Base-by-base conservation (phyloP, 1,284 basidiomycete genomes). In the Pseudozyma hubeiensis region DNA sequence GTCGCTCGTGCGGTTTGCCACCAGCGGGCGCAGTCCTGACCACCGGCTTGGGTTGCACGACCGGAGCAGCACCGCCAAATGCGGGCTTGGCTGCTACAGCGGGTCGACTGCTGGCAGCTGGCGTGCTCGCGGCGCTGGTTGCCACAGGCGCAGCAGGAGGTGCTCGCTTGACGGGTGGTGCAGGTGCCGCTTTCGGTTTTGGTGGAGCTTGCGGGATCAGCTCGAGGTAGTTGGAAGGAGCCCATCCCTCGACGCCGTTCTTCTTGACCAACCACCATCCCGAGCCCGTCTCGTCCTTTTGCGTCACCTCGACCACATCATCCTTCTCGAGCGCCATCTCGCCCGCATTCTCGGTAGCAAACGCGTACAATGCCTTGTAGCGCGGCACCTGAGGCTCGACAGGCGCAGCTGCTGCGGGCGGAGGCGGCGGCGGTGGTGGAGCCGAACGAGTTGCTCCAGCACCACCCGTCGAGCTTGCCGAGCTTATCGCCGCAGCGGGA, bases 251-350 rank as follows among this genome's bases (percentile, higher is more conserved):
- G 24, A 87, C 85, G 0, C 89, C 89, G 59, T 88, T 89, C 86
- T 93, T 95, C 87, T 92, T 93, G 53, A 98, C 91, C 45, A 98
- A 88, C 94, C 96, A 98, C 96, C 96, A 99, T 2, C 88, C 87
- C 30, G 70, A 71, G 10, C 66, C 72, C 16, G 57, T 76, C 31
- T 70, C 60, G 92, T 97, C 94, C 86, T 97, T 94, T 86, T 97
- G 91, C 54, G 95, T 87, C 13, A 99, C 88, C 85, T 98, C 94
- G 2, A 98, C 92, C 4, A 93, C 68, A 65, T 98, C 96, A 79
- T 94, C 96, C 85, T 97, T 97, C 75, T 88, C 89, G 50, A 99
- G 86, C 8, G 90, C 87, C 88, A 98, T 91, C 86, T 99, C 96
- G 30, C 95, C 95, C 37, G 91, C 90, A 84, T 97, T 92, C 5